phyloP scores from a whole-genome alignment of 257 asterid species.

The Fraxinus cuspidata region DNA sequence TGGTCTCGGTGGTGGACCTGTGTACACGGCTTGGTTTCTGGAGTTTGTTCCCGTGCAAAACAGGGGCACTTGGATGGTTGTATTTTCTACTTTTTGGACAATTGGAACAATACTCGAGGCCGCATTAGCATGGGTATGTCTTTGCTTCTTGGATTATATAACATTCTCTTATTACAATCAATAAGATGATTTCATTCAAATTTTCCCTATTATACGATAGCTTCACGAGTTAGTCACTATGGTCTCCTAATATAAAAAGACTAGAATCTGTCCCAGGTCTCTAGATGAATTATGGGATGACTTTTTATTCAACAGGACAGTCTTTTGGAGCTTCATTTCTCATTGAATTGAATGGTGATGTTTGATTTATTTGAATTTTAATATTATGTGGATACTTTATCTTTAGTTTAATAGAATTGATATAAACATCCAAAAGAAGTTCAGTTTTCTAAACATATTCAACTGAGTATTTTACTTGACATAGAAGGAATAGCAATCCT shows the following conservation, averaged over 20 bases:
- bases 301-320: neutral
- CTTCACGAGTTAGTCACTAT: neutral
- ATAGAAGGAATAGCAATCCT: neutral
- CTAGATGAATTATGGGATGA: neutral
- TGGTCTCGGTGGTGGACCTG: constrained; percentile 85
- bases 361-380: neutral
- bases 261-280: neutral
- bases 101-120: constrained; percentile 80
- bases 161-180: neutral
- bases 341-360: neutral
- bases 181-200: neutral
- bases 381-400: neutral
- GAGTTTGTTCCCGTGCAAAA: constrained; percentile 74
- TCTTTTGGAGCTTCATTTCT: neutral
- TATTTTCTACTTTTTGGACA: constrained; percentile 68
- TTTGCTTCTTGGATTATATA: neutral
- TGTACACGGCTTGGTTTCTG: constrained; percentile 79
- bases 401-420: neutral
- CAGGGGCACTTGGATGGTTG: constrained; percentile 81
- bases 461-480: neutral
- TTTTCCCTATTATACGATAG: neutral
- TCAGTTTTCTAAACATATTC: neutral
- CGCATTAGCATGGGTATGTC: constrained; percentile 72
- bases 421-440: neutral
- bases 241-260: neutral